These are phyloP conservation scores for Rutstroemia sp. DNA, from an alignment of 2,329 filamentous ascomycete species.

Conservation along the genomic window DNA sequence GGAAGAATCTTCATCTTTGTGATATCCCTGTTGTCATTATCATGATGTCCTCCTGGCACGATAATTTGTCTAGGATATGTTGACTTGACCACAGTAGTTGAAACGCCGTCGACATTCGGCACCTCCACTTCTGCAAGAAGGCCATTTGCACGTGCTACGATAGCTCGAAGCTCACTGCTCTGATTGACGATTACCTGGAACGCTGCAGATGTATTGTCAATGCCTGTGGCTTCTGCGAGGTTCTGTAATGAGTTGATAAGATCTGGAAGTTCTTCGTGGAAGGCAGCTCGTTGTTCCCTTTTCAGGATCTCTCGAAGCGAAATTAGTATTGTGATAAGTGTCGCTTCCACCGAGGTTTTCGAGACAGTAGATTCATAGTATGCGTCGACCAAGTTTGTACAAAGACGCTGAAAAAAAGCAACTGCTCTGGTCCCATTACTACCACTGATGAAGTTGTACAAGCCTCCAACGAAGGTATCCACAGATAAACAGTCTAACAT, in stretches of 20 bases:
- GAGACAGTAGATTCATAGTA: no score
- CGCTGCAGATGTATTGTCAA: not conserved
- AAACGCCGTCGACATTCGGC: not conserved
- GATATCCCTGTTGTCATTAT: constrained; percentile 12
- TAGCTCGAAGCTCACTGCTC: not conserved
- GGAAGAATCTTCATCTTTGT: not conserved
- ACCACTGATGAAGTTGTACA: constrained; percentile 6
- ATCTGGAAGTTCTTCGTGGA: not conserved
- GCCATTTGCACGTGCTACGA: not conserved
- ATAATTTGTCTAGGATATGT: constrained; percentile 2
- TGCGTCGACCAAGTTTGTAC: not conserved
- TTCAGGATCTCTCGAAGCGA: constrained; percentile 1
- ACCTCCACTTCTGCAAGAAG: not conserved
- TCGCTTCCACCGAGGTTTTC: not conserved
- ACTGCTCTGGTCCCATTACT: constrained; percentile 6
- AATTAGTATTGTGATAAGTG: not conserved
- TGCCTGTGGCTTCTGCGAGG: not conserved
- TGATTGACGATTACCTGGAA: not conserved
- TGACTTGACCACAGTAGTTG: not conserved
- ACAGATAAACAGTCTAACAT: constrained; percentile 3
- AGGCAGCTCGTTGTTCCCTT: not conserved
- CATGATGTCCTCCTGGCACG: not conserved
- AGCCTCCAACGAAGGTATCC: not conserved
- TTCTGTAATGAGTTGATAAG: not conserved
- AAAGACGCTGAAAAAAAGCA: not conserved